Percentiles rank a stretch among this genome's conserved stretches.
These are phyloP conservation scores for Melanopsichium pennsylvanicum DNA, from an alignment of 1,284 basidiomycete species.

Conservation along the genomic window DNA sequence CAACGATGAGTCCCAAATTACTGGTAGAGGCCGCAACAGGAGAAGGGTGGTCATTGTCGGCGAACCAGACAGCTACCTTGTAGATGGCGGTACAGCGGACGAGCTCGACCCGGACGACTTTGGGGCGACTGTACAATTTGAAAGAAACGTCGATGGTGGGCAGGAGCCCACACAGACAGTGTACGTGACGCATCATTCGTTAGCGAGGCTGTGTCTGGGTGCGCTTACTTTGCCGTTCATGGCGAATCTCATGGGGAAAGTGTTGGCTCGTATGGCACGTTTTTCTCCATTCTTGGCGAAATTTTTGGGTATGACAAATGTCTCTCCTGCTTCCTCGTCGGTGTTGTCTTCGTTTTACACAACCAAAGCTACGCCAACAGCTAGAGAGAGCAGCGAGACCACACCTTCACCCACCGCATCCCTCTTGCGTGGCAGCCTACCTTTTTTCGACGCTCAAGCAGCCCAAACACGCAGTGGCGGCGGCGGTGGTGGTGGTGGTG, in stretches of 20 bases:
- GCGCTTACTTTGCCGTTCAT: conserved; percentile 56
- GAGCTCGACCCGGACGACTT: no score
- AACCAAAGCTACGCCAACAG: conserved; percentile 16
- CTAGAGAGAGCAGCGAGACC: neutral
- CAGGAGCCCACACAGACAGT: conserved; percentile 33
- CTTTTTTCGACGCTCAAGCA: conserved; percentile 15
- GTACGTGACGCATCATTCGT: conserved; percentile 45
- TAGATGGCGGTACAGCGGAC: conserved; percentile 30
- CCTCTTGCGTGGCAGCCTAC: conserved; percentile 26
- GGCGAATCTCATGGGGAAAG: conserved; percentile 47
- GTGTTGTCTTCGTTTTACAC: conserved; percentile 29
- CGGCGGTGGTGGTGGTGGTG: no score
- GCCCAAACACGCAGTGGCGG: no score
- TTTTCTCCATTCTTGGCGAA: conserved; percentile 23
- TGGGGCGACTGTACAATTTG: conserved; percentile 17
- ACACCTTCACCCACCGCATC: conserved; percentile 26
- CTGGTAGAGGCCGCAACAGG: conserved; percentile 10
- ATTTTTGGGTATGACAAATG: conserved; percentile 38
- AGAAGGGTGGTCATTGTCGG: conserved; percentile 45
- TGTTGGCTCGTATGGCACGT: conserved; percentile 35
- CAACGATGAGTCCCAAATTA: neutral
- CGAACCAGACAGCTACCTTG: conserved; percentile 27
- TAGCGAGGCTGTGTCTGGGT: conserved; percentile 49
- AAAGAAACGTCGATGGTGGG: conserved; percentile 7
- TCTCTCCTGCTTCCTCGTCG: conserved; percentile 6